Base-by-base conservation (phyloP, 2,329 filamentous ascomycete genomes). In the Aspergillus chevalieri region DNA sequence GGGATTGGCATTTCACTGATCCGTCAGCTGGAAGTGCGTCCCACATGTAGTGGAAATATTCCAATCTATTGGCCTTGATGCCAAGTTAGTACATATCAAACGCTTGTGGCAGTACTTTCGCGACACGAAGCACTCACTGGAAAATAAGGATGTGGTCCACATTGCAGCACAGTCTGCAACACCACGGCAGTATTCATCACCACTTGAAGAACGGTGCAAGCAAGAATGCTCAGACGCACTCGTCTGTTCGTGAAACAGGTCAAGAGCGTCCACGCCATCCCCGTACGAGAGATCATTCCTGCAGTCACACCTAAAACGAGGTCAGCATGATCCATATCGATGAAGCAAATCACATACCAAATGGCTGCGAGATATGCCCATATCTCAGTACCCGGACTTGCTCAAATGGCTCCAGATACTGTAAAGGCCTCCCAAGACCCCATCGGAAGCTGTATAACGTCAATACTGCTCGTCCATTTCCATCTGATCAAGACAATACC, bases 11-110 rank as follows among this genome's bases (percentile, higher is more conserved):
- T 9, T 50, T 53, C 3, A 69, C 65, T 1, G 67, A 69, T 2
- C 64, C 63, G 51, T 69, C 62, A 7, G 50, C 41, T 6, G 67
- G 67, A 1, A 66, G 52, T 5, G 62, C 58, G 51, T 67, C 67
- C 67, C 67, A 70, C 65, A 68, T 67, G 30, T 69, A 70, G 39
- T 69, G 62, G 47, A 69, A 69, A 43, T 68, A 70, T 28, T 54
- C 47, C 4, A 64, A 52, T 15, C 66, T 57, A 46, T 69, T 47
- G 3, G 56, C 30, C 64, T 65, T 38, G 12, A 6, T 67, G 8
- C 12, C 5, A 68, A 7, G 15, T 58, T 15, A 55, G 56, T 33
- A 28, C 30, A 36, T 6, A 4, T 19, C 2, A 17, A 17, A 17
- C 17, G 17, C 17, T 17, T 17, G 17, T 17, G 17, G 17, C 17